Evolutionary conservation across 192 early-diverging fungal species (phyloP).

Genomic region (Linnemannia exigua): DNA sequence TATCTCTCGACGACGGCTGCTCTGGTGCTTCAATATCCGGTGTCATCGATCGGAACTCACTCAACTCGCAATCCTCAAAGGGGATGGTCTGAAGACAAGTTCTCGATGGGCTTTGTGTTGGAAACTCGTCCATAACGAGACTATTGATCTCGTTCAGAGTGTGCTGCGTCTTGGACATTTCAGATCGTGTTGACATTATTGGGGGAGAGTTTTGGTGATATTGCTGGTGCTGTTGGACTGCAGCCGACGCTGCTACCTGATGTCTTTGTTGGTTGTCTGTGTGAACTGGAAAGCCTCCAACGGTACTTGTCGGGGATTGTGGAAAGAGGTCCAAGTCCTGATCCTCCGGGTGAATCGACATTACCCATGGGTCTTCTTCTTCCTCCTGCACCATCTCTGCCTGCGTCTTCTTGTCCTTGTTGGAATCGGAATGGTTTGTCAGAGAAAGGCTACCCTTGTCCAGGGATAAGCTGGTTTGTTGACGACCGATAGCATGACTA

Average conservation of each 20-base stretch:
- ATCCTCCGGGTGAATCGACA: background rate
- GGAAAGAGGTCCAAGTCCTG: background rate
- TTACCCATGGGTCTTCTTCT: background rate
- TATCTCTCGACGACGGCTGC: background rate
- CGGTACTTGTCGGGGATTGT: background rate
- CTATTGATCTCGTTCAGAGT: conserved; percentile 29
- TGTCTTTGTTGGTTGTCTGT: too few relatives aligned
- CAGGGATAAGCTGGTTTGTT: background rate
- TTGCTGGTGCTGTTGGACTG: background rate
- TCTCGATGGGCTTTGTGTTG: background rate
- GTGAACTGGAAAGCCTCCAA: too few relatives aligned
- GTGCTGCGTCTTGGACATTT: background rate
- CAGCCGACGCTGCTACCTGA: too few relatives aligned
- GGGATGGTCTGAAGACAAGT: background rate
- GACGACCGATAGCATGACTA: too few relatives aligned
- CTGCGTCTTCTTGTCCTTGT: background rate
- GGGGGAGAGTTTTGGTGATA: background rate
- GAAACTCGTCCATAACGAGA: conserved; percentile 9
- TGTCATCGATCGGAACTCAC: background rate
- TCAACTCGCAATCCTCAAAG: background rate
- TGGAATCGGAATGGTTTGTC: background rate
- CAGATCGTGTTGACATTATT: background rate
- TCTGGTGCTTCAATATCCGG: background rate
- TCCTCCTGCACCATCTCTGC: background rate
- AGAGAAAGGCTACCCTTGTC: background rate